Percentiles rank a stretch among this genome's conserved stretches.
Conservation (phyloP, 352 stramenopile genomes). For the Phytophthora syringae region DNA sequence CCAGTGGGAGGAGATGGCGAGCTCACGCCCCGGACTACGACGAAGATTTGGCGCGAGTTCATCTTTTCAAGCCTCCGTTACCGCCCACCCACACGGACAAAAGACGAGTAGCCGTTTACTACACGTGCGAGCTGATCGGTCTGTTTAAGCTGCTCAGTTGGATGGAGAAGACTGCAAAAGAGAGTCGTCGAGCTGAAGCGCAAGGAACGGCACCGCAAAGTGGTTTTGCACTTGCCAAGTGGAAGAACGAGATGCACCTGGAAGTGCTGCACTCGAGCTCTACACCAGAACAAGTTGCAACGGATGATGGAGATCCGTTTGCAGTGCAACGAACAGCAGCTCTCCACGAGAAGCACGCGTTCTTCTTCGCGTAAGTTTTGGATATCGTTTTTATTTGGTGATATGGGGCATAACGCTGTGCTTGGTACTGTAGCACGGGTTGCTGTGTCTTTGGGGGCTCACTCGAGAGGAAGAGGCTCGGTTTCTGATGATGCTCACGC, state of each 20-base stretch:
- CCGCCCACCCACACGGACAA: slow-evolving; percentile 44
- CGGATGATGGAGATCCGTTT: slow-evolving; percentile 6
- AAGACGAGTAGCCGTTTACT: slow-evolving; percentile 69
- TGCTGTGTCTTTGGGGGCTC: slow-evolving; percentile 76
- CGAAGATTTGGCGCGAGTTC: slow-evolving; percentile 40
- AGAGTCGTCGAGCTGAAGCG: slow-evolving; percentile 25
- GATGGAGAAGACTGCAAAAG: slow-evolving; percentile 46
- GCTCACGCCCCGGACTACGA: slow-evolving; percentile 47
- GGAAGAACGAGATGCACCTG: slow-evolving; percentile 77
- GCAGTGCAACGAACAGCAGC: slow-evolving; percentile 11
- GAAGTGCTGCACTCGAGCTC: slow-evolving; percentile 68
- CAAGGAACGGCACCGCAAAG: neutral
- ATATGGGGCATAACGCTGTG: neutral
- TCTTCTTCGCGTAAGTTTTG: slow-evolving; percentile 69
- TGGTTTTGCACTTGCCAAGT: slow-evolving; percentile 30
- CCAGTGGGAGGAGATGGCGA: slow-evolving; percentile 38
- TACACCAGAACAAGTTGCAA: slow-evolving; percentile 1
- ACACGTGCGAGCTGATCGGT: slow-evolving; percentile 70
- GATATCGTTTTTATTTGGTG: neutral
- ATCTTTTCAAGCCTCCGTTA: slow-evolving; percentile 41
- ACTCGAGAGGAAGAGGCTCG: slow-evolving; percentile 58
- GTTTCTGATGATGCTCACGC: slow-evolving; percentile 53
- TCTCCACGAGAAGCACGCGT: slow-evolving; percentile 63
- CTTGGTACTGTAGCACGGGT: slow-evolving; percentile 47
- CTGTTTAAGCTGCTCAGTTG: slow-evolving; percentile 82